Evolutionary conservation across 2,329 filamentous ascomycete species (phyloP), one percentile per base, ranked within the genome.

Genomic region (Onygenales sp.): DNA sequence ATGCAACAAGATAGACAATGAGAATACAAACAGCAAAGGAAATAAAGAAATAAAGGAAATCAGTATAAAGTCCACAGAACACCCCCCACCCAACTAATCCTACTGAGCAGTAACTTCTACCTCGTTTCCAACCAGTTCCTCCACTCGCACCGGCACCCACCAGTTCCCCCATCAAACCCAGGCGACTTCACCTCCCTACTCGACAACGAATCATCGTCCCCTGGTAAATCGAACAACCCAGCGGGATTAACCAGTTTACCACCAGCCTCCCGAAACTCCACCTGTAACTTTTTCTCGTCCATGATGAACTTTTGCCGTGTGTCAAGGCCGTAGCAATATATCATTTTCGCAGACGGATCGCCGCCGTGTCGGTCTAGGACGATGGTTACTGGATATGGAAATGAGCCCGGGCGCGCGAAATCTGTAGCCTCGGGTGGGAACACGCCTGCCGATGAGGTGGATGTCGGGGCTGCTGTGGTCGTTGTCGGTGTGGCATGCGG

Each of bases 301-400:
- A 75, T 65, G 54, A 81, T 73, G 42, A 55, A 52, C 13, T 70
- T 70, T 5, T 73, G 70, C 11, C 73, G 65, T 21, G 68, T 67
- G 57, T 81, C 74, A 56, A 85, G 64, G 1, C 71, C 72, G 60
- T 83, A 84, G 69, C 81, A 84, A 61, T 82, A 84, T 0, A 82
- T 69, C 56, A 79, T 75, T 65, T 84, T 85, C 56, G 75, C 67
- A 31, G 67, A 67, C 1, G 73, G 65, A 8, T 73, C 65, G 1
- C 82, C 81, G 9, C 81, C 81, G 58, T 84, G 80, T 2, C 82
- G 73, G 60, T 85, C 82, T 2, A 84, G 54, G 0, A 77, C 79
- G 42, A 85, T 72, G 0, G 77, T 83, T 1, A 83, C 72, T 0
- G 80, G 78, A 59, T 83, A 84, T 0, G 82, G 81, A 56, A 85